Evolutionary conservation across 2,329 filamentous ascomycete species (phyloP), one percentile per base, ranked within the genome.

Genomic region (Fusarium tanahbumbuense): DNA sequence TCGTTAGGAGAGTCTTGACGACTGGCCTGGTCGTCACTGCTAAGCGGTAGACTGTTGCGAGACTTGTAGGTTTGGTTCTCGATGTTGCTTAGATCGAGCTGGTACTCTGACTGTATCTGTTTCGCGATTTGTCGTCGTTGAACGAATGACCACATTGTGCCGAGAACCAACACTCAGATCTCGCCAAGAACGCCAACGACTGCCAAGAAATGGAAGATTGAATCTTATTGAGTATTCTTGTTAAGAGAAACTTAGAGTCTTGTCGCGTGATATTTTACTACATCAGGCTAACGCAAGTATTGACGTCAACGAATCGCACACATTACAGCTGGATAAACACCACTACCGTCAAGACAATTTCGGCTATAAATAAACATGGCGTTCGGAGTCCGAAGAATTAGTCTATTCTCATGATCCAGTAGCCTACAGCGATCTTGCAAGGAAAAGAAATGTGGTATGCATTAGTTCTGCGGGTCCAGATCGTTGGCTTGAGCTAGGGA

Each of bases 241-340:
- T 5, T 8, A 22, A 42, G 0, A 28, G 0, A 3, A 15, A 8
- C 13, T 10, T 9, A 27, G 13, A 27, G 34, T 15, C 23, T 5
- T 58, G 47, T 54, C 47, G 55, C 47, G 55, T 58, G 55, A 58
- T 42, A 8, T 2, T 6, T 34, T 58, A 9, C 47, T 28, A 2
- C 22, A 22, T 5, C 4, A 15, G 22, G 41, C 32, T 44, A 25
- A 20, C 28, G 27, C 23, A 4, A 41, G 20, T 23, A 12, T 54
- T 20, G 27, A 42, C 34, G 37, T 58, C 34, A 58, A 22, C 23
- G 9, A 8, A 50, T 8, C 12, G 6, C 18, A 25, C 5, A 1
- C 3, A 25, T 15, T 18, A 34, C 20, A 3, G 8, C 8, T 22
- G 8, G 5, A 18, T 32, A 11, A 25, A 18, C 11, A 23, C 11